phyloP scores from a whole-genome alignment of 345 rosid species.

The Arabis hirsuta region DNA sequence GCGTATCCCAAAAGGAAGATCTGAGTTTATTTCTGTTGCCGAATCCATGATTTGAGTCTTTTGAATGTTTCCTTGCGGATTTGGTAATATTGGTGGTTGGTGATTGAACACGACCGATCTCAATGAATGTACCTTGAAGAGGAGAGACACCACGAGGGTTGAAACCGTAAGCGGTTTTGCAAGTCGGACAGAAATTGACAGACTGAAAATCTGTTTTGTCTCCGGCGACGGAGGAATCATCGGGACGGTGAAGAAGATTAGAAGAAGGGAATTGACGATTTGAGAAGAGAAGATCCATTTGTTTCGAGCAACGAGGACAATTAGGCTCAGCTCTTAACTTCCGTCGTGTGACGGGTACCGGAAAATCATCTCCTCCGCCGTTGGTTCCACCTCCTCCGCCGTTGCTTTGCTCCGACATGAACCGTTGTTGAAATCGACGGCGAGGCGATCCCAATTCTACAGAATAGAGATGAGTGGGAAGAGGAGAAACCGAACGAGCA shows the following conservation, averaged over 20 bases:
- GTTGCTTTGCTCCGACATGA: constrained; percentile 66
- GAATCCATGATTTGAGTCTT: constrained; percentile 40
- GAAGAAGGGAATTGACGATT: constrained; percentile 53
- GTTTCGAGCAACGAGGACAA: constrained; percentile 92
- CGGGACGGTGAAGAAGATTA: constrained; percentile 48
- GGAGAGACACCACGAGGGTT: constrained; percentile 68
- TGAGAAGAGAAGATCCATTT: constrained; percentile 83
- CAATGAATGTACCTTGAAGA: constrained; percentile 88
- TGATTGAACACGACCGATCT: constrained; percentile 61
- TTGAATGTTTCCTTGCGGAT: constrained; percentile 40
- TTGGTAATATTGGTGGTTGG: constrained; percentile 35
- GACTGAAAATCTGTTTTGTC: constrained; percentile 52
- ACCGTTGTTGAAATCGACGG: constrained; percentile 62
- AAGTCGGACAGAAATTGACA: constrained; percentile 84
- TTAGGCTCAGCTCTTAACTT: constrained; percentile 85
- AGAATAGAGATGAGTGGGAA: constrained; percentile 54
- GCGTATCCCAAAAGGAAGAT: constrained; percentile 75
- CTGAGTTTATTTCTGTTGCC: constrained; percentile 50
- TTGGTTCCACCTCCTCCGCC: constrained; percentile 44
- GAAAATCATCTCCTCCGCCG: constrained; percentile 35
- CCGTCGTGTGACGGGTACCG: constrained; percentile 44
- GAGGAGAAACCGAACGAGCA: constrained; percentile 37
- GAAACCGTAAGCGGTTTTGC: constrained; percentile 83
- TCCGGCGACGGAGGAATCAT: constrained; percentile 27
- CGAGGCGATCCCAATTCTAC: constrained; percentile 51